phyloP scores from a whole-genome alignment of 1,139 yeast genomes.

The Pichia sp. region DNA sequence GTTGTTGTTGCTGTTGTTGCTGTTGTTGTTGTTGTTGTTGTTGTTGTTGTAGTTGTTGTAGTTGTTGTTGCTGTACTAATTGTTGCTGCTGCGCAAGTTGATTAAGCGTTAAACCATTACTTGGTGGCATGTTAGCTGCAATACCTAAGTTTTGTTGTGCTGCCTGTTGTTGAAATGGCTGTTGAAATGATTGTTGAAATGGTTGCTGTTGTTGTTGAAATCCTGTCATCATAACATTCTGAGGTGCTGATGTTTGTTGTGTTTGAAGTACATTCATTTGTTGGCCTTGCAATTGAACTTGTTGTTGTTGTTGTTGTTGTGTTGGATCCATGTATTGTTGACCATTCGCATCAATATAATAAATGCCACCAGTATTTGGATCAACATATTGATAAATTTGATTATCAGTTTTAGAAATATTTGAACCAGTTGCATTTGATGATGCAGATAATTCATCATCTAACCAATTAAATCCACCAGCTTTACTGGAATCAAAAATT shows the following conservation, averaged over 20 bases:
- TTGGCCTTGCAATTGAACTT: constrained; percentile 14
- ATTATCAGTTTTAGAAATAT: constrained; percentile 19
- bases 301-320: constrained; percentile 43
- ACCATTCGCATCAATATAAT: constrained; percentile 52
- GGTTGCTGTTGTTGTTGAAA: not conserved
- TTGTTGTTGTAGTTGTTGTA: constrained; percentile 24
- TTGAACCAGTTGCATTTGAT: constrained; percentile 24
- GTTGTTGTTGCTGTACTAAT: constrained; percentile 14
- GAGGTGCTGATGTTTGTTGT: constrained; percentile 9
- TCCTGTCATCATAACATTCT: not conserved
- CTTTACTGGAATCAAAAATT: constrained; percentile 25
- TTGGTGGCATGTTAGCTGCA: not conserved
- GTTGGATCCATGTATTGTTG: constrained; percentile 54
- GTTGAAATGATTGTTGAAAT: not conserved
- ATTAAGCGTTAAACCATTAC: constrained; percentile 21
- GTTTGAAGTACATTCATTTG: constrained; percentile 5
- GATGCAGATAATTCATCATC: constrained; percentile 27
- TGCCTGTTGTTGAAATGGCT: not conserved
- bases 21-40: constrained; percentile 10
- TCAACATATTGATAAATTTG: constrained; percentile 54
- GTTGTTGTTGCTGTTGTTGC: constrained; percentile 8
- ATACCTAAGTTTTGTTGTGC: too few species aligned
- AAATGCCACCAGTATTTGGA: constrained; percentile 54
- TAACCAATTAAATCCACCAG: constrained; percentile 33
- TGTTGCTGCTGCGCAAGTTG: constrained; percentile 18